phyloP scores from a whole-genome alignment of 768 basidiomycete genomes.

The Mycena vulgaris region DNA sequence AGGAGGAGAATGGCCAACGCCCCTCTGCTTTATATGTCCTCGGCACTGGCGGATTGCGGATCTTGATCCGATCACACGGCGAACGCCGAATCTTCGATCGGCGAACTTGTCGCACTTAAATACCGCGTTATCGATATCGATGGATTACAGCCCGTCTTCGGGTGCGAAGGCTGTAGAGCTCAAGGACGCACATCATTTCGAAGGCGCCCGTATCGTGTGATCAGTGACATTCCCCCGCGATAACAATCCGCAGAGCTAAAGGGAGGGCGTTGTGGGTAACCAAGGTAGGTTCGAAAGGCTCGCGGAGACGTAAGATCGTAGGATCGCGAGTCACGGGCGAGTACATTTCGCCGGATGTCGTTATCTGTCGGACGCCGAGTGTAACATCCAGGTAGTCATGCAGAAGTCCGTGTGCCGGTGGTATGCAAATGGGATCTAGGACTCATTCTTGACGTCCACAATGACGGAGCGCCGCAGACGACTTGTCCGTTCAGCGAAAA shows the following conservation, averaged over 20 bases:
- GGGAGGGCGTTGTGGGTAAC: too few relatives aligned
- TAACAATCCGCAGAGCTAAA: not conserved
- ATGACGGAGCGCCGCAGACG: too few relatives aligned
- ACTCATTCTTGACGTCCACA: too few relatives aligned
- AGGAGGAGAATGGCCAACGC: not conserved
- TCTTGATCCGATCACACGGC: constrained; percentile 21
- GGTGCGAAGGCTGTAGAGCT: not conserved
- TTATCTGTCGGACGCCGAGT: too few relatives aligned
- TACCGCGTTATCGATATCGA: constrained; percentile 33
- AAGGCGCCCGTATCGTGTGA: not conserved
- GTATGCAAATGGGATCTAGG: too few relatives aligned
- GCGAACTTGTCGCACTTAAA: not conserved
- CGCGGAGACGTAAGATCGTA: too few relatives aligned
- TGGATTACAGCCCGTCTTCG: constrained; percentile 17
- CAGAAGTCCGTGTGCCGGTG: too few relatives aligned
- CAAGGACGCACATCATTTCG: not conserved
- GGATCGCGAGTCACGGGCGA: too few relatives aligned
- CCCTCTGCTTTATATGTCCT: constrained; percentile 1
- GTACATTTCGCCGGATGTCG: too few relatives aligned
- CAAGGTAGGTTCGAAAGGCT: not conserved
- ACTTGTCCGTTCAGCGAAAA: too few relatives aligned
- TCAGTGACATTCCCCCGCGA: not conserved
- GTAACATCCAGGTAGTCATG: too few relatives aligned
- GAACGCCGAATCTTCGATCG: constrained; percentile 1
- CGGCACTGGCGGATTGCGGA: not conserved